A percentile compares a stretch with the other conserved stretches of the same genome.
phyloP scores from a whole-genome alignment of 345 rosid species.

The Passiflora organensis region DNA sequence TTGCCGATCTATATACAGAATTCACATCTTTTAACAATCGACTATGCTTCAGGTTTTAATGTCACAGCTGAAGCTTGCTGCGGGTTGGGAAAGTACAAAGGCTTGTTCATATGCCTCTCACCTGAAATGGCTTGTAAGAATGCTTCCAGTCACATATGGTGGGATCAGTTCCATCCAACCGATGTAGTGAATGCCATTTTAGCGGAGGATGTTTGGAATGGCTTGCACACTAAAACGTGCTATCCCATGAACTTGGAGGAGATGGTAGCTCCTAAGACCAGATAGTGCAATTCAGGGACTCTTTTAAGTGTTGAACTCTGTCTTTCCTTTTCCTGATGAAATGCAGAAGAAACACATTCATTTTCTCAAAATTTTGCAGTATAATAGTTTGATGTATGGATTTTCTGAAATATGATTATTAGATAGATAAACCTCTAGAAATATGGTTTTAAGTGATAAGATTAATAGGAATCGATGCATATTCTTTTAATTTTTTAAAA shows the following conservation, averaged over 20 bases:
- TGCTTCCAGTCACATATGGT: constrained; percentile 70
- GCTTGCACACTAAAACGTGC: constrained; percentile 74
- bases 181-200: constrained; percentile 74
- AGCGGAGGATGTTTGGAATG: constrained; percentile 84
- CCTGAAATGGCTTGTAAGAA: constrained; percentile 77
- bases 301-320: too few relatives aligned
- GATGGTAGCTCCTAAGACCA: constrained; percentile 35
- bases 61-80: constrained; percentile 76
- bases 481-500: too few relatives aligned
- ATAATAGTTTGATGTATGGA: too few relatives aligned
- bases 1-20: background rate
- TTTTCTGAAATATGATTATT: too few relatives aligned
- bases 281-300: too few relatives aligned
- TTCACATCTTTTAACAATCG: background rate
- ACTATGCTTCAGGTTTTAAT: constrained; percentile 46
- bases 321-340: too few relatives aligned
- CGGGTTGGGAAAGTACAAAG: constrained; percentile 73
- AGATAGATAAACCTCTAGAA: too few relatives aligned
- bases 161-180: constrained; percentile 95
- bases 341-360: too few relatives aligned
- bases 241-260: constrained; percentile 62
- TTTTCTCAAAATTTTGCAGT: too few relatives aligned
- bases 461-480: too few relatives aligned
- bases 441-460: too few relatives aligned
- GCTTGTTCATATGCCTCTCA: constrained; percentile 74